Evolutionary conservation across 306 rosid species (phyloP).

Genomic region (Trifolium fragiferum): DNA sequence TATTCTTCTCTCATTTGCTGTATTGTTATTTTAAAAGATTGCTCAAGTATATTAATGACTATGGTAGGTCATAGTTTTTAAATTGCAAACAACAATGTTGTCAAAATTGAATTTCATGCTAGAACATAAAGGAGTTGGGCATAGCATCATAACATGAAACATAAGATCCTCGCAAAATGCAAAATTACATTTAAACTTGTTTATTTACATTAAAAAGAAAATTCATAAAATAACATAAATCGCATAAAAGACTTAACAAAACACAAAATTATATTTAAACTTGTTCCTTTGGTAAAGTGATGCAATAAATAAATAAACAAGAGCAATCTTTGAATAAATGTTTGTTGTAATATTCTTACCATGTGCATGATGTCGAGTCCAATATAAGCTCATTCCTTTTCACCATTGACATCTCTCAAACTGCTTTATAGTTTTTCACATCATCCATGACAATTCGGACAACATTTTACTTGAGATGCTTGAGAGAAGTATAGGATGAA

Average conservation of each 20-base stretch:
- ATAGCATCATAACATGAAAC: too few species aligned
- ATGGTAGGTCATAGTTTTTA: constrained; percentile 1
- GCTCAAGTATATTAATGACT: constrained; percentile 10
- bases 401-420: neutral
- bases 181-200: neutral
- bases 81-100: neutral
- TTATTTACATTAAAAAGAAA: neutral
- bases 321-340: neutral
- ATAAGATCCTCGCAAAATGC: neutral
- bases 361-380: neutral
- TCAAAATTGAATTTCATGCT: constrained; percentile 19
- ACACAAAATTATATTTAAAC: neutral
- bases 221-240: neutral
- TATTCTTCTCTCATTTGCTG: constrained; percentile 18
- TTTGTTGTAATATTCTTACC: neutral
- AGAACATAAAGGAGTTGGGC: neutral
- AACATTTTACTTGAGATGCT: too few species aligned
- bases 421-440: neutral
- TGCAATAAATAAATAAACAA: too few species aligned
- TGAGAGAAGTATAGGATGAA: too few species aligned
- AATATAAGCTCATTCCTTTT: neutral
- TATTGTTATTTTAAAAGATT: constrained; percentile 12
- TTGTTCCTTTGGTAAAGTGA: too few species aligned
- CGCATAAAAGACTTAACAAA: neutral
- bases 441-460: neutral